phyloP scores from a whole-genome alignment of 768 basidiomycete genomes.

The Leucocoprinus sp. region DNA sequence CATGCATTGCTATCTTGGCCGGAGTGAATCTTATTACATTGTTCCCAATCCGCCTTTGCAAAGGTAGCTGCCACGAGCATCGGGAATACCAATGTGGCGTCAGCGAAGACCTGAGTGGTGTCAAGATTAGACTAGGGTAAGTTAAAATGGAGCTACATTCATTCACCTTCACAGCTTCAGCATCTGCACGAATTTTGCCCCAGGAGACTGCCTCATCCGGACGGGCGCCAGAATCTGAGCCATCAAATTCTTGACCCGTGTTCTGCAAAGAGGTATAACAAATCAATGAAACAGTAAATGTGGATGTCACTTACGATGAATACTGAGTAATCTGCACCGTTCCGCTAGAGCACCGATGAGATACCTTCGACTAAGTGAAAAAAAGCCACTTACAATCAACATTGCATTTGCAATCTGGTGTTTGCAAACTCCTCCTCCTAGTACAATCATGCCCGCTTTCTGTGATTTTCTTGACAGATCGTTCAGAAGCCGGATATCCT shows the following conservation, averaged over 20 bases:
- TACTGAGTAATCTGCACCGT: constrained; percentile 96
- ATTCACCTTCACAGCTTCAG: constrained; percentile 76
- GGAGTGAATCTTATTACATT: neutral
- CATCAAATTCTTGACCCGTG: constrained; percentile 98
- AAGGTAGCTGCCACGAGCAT: constrained; percentile 93
- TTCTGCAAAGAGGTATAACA: constrained; percentile 44
- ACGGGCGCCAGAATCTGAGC: constrained; percentile 92
- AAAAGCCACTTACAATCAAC: constrained; percentile 69
- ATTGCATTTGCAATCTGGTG: constrained; percentile 99
- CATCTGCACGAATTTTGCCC: constrained; percentile 91
- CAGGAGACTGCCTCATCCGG: constrained; percentile 98
- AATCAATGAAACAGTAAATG: neutral
- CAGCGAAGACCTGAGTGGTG: constrained; percentile 66
- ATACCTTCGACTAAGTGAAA: neutral
- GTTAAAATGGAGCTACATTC: neutral
- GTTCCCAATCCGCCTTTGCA: constrained; percentile 35
- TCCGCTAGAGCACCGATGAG: constrained; percentile 50
- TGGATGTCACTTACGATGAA: constrained; percentile 59
- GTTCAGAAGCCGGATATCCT: constrained; percentile 88
- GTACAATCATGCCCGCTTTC: constrained; percentile 96
- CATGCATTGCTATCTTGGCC: neutral
- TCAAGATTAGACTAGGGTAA: constrained; percentile 17
- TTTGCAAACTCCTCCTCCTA: constrained; percentile 98
- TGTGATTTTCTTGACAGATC: constrained; percentile 80
- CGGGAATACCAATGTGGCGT: constrained; percentile 94